phyloP scores from a whole-genome alignment of 163 green algal species.

The Chlorella variabilis region DNA sequence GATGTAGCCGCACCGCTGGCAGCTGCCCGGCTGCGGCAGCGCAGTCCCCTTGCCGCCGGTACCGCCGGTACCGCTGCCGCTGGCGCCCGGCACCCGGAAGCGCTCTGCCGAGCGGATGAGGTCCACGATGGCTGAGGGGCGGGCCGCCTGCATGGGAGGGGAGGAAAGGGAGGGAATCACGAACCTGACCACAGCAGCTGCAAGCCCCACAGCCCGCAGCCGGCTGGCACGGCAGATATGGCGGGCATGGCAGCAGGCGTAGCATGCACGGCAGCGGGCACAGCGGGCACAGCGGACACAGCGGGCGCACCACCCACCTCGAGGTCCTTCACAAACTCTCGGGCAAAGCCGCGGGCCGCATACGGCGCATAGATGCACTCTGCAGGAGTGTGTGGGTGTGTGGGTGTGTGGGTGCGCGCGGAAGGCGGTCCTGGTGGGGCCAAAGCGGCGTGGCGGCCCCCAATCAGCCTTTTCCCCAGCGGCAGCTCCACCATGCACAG shows the following conservation, averaged over 20 bases:
- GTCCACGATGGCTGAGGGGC: conserved; percentile 92
- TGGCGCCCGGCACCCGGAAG: conserved; percentile 47
- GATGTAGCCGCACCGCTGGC: conserved; percentile 91
- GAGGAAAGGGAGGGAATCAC: not conserved
- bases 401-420: not conserved
- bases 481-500: no score
- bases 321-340: conserved; percentile 95
- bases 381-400: not conserved
- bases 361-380: conserved; percentile 96
- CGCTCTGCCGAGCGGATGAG: conserved; percentile 92
- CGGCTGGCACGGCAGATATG: no score
- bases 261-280: not conserved
- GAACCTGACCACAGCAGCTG: no score
- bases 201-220: no score
- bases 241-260: not conserved
- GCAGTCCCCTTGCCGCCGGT: conserved; percentile 28
- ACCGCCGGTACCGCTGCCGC: not conserved
- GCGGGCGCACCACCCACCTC: conserved; percentile 67
- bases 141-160: conserved; percentile 60
- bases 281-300: no score
- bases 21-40: conserved; percentile 64
- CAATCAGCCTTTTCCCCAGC: no score
- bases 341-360: conserved; percentile 84
- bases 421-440: no score
- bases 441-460: no score